Conservation (phyloP, 176 grass and related monocot genomes). For the barley (Hordeum vulgare) region DNA sequence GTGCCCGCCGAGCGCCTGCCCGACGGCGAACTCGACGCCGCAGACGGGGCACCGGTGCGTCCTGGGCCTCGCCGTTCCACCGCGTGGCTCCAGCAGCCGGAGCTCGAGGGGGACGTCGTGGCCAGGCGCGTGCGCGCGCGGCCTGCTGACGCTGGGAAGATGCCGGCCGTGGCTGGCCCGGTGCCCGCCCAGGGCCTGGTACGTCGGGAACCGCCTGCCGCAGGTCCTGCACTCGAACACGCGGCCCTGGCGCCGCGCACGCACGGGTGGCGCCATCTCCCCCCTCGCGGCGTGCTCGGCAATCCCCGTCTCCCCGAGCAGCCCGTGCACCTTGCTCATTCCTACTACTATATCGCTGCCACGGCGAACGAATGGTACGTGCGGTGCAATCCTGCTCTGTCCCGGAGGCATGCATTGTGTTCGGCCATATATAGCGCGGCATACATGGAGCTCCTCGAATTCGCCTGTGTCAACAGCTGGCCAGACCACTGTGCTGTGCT, state of each 20-base stretch:
- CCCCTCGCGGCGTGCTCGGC: too few relatives aligned
- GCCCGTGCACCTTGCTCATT: not conserved
- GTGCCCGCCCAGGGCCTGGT: constrained; percentile 83
- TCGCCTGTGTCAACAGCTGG: too few relatives aligned
- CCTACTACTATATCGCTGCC: not conserved
- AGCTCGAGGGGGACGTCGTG: not conserved
- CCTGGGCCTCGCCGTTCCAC: not conserved
- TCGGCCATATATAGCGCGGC: too few relatives aligned
- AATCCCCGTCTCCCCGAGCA: too few relatives aligned
- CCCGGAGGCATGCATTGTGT: not conserved
- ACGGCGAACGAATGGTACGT: too few relatives aligned
- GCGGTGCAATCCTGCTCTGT: not conserved
- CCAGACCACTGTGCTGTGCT: too few relatives aligned
- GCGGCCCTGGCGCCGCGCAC: not conserved
- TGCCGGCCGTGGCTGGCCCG: constrained; percentile 57
- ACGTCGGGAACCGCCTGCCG: constrained; percentile 54
- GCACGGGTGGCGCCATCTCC: too few relatives aligned
- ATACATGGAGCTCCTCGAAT: too few relatives aligned
- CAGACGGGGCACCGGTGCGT: constrained; percentile 45
- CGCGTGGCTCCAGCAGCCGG: too few relatives aligned
- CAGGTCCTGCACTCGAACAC: constrained; percentile 83
- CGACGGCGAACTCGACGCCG: constrained; percentile 37
- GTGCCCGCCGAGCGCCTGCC: constrained; percentile 64
- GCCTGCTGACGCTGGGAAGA: not conserved
- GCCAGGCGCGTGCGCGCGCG: not conserved